Evolutionary conservation across 202 grass and related monocot genomes (phyloP).

Genomic region (Bolboschoenoplectus hybrid): DNA sequence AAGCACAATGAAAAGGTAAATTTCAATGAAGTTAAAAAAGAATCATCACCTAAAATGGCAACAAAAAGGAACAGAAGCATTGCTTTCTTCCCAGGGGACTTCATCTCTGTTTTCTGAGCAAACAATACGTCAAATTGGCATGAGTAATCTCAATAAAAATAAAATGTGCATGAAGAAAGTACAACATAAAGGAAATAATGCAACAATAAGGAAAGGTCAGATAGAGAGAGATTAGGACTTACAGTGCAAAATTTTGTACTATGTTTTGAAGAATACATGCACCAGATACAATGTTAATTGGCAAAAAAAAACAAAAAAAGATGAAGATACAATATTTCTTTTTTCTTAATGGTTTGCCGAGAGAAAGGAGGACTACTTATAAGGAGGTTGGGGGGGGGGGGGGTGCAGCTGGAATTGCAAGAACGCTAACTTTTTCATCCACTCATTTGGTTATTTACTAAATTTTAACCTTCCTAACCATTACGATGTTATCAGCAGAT

Average conservation of each 20-base stretch:
- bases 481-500: not conserved
- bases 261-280: no score
- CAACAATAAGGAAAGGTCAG: no score
- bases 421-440: not conserved
- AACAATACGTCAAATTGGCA: conserved; percentile 28
- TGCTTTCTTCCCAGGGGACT: conserved; percentile 42
- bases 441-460: not conserved
- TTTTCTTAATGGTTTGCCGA: not conserved
- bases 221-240: no score
- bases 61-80: conserved; percentile 42
- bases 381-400: not conserved
- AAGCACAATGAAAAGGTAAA: not conserved
- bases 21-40: not conserved
- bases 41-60: conserved; percentile 49
- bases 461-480: not conserved
- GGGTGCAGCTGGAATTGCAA: not conserved
- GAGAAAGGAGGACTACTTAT: not conserved
- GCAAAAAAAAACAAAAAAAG: not conserved
- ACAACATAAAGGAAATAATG: no score
- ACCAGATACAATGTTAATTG: no score
- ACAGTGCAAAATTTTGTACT: no score
- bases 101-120: conserved; percentile 29
- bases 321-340: not conserved
- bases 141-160: conserved; percentile 25
- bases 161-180: conserved; percentile 28